These are phyloP conservation scores for Backusella australiensis DNA, from an alignment of 192 early-diverging fungal species.

Conservation along the genomic window DNA sequence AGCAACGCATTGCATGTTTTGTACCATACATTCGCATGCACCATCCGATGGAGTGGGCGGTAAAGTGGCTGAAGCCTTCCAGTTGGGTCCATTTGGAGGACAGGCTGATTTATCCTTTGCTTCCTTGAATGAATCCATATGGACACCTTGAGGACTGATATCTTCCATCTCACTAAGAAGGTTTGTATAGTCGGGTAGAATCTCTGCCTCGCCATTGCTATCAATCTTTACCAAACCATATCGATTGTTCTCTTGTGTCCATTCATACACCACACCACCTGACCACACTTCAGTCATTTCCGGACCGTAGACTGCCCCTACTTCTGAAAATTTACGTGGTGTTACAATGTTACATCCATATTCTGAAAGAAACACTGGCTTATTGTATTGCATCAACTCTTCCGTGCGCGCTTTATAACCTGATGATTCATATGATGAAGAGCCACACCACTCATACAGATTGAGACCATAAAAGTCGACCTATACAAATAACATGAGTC, in stretches of 20 bases:
- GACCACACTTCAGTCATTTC: conserved; percentile 68
- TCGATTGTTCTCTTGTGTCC: conserved; percentile 70
- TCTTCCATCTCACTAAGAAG: conserved; percentile 53
- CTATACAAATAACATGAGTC: conserved; percentile 13
- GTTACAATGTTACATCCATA: conserved; percentile 73
- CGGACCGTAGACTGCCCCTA: conserved; percentile 62
- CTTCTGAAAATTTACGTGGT: conserved; percentile 68
- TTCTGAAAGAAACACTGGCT: conserved; percentile 72
- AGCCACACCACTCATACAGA: conserved; percentile 80
- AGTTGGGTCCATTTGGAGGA: conserved; percentile 42
- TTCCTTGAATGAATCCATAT: conserved; percentile 52
- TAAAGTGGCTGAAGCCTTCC: conserved; percentile 54
- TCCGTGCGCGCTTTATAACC: conserved; percentile 65
- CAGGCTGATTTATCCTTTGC: conserved; percentile 41
- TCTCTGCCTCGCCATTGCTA: conserved; percentile 35
- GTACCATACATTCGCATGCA: conserved; percentile 65
- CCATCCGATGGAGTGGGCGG: conserved; percentile 63
- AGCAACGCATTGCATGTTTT: conserved; percentile 50
- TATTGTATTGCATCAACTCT: conserved; percentile 57
- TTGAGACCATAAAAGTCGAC: conserved; percentile 77
- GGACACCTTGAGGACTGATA: conserved; percentile 54
- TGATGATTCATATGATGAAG: conserved; percentile 56
- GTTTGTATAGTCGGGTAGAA: conserved; percentile 59
- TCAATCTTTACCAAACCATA: conserved; percentile 70
- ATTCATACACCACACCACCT: conserved; percentile 76